These are phyloP conservation scores for Boletus reticuloceps DNA, from an alignment of 768 basidiomycete species.

Conservation along the genomic window DNA sequence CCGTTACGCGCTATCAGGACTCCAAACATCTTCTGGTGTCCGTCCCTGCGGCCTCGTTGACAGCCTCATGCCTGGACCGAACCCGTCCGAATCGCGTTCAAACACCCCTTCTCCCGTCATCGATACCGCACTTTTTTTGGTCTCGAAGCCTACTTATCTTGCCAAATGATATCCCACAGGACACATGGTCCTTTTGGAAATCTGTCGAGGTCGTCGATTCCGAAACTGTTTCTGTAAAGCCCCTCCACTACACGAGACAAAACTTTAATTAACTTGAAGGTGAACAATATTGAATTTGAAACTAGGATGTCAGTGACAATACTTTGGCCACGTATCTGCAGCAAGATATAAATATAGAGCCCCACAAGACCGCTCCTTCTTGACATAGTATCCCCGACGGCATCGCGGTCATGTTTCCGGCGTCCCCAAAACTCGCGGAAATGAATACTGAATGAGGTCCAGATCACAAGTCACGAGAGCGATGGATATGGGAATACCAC, in stretches of 20 bases:
- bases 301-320: neutral
- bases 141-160: neutral
- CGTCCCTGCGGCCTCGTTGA: constrained; percentile 12
- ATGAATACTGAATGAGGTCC: neutral
- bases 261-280: neutral
- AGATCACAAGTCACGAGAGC: neutral
- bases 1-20: neutral
- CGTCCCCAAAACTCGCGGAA: constrained; percentile 1
- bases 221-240: neutral
- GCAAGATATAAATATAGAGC: neutral
- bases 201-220: neutral
- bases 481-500: neutral
- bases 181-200: constrained; percentile 2
- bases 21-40: constrained; percentile 6
- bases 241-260: too few relatives aligned
- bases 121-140: neutral
- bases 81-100: neutral
- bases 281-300: neutral
- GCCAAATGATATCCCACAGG: neutral
- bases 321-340: neutral
- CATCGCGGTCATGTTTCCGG: neutral
- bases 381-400: neutral
- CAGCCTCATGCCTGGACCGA: constrained; percentile 2
- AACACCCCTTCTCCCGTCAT: neutral
- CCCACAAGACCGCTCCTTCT: neutral